phyloP scores from a whole-genome alignment of 1,139 yeast genomes.

The Zygotorulaspora mrakii region DNA sequence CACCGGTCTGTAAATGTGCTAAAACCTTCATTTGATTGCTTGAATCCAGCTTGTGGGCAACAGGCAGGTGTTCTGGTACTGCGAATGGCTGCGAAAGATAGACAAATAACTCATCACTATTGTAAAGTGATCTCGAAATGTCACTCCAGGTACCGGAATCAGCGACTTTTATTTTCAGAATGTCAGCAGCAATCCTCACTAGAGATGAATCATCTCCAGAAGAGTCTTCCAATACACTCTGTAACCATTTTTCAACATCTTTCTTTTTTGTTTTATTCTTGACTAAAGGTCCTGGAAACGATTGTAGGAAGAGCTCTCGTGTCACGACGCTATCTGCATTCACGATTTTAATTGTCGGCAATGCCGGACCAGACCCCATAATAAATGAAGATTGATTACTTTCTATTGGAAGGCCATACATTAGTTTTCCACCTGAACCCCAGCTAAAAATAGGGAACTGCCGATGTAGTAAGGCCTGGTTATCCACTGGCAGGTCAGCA shows the following conservation, averaged over 20 bases:
- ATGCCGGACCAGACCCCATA: conserved; percentile 16
- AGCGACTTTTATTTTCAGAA: conserved; percentile 26
- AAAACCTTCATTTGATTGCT: conserved; percentile 27
- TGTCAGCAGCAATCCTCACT: conserved; percentile 20
- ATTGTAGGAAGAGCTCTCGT: conserved; percentile 30
- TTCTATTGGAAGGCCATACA: conserved; percentile 44
- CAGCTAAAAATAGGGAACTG: conserved; percentile 81
- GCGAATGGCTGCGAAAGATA: conserved; percentile 26
- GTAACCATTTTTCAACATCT: conserved; percentile 34
- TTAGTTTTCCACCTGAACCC: conserved; percentile 50
- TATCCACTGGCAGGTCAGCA: conserved; percentile 17
- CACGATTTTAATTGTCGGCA: conserved; percentile 36
- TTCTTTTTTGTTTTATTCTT: conserved; percentile 28
- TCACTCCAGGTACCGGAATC: conserved; percentile 23
- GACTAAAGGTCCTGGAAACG: conserved; percentile 38
- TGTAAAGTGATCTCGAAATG: conserved; percentile 31
- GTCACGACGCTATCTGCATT: conserved; percentile 36
- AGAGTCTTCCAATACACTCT: conserved; percentile 13
- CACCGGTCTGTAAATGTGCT: conserved; percentile 53
- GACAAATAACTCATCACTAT: conserved; percentile 28
- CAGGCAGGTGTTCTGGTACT: conserved; percentile 15
- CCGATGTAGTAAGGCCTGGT: conserved; percentile 39
- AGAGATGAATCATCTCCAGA: conserved; percentile 13
- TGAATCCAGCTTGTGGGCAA: conserved; percentile 28
- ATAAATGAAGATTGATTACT: conserved; percentile 17